phyloP scores from a whole-genome alignment of 768 basidiomycete genomes.

The Boletus coccyginus region DNA sequence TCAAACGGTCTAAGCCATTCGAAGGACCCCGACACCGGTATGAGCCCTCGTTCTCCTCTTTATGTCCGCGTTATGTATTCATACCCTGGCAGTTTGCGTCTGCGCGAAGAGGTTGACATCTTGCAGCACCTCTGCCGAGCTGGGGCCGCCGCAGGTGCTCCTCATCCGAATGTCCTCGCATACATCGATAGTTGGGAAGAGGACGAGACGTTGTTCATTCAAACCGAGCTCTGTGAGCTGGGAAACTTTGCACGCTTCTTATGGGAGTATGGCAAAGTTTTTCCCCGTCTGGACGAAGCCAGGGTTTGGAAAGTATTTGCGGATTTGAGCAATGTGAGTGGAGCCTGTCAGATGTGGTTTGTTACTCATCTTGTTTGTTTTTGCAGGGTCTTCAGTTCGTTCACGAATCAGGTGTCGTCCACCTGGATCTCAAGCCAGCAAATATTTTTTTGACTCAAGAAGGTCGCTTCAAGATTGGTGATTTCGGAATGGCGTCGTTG shows the following conservation, averaged over 20 bases:
- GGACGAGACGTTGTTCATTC: slow-evolving; percentile 82
- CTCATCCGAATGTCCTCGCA: slow-evolving; percentile 78
- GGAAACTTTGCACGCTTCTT: slow-evolving; percentile 92
- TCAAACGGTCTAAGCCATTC: slow-evolving; percentile 93
- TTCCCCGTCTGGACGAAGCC: slow-evolving; percentile 85
- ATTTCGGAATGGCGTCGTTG: slow-evolving; percentile 97
- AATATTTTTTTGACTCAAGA: slow-evolving; percentile 89
- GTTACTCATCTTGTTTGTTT: slow-evolving; percentile 25
- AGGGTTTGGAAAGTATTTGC: slow-evolving; percentile 95
- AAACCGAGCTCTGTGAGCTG: slow-evolving; percentile 90
- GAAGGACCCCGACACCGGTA: slow-evolving; percentile 90
- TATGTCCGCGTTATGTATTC: slow-evolving; percentile 17
- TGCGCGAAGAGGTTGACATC: slow-evolving; percentile 93
- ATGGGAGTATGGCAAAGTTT: slow-evolving; percentile 83
- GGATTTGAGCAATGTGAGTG: slow-evolving; percentile 83
- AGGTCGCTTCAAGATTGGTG: slow-evolving; percentile 94
- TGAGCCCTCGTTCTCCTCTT: slow-evolving; percentile 24
- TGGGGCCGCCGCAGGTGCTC: slow-evolving; percentile 24
- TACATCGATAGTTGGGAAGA: slow-evolving; percentile 98
- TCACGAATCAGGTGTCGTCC: slow-evolving; percentile 84
- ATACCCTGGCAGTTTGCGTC: slow-evolving; percentile 55
- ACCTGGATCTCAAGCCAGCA: slow-evolving; percentile 96
- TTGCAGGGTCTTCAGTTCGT: slow-evolving; percentile 82
- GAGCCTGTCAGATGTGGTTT: not conserved
- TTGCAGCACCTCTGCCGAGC: slow-evolving; percentile 68